Evolutionary conservation across 352 stramenopile genomes (phyloP).

Genomic region (Pythium dissimile): DNA sequence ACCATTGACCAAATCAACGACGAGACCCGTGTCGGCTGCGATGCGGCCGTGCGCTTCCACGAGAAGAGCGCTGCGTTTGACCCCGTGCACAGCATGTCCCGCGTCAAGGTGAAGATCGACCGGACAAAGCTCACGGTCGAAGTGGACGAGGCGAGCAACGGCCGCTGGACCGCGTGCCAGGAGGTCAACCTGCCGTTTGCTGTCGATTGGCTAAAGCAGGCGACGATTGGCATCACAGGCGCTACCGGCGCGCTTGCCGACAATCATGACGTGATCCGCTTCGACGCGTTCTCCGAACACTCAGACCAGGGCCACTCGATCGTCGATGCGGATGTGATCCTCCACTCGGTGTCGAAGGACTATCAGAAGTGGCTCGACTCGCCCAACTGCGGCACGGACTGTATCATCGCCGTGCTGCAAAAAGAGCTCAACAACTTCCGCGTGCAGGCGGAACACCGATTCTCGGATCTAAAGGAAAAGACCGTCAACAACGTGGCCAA

Average conservation of each 20-base stretch:
- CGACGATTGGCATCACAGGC: conserved; percentile 74
- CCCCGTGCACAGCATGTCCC: conserved; percentile 75
- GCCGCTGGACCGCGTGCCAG: conserved; percentile 61
- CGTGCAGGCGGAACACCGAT: conserved; percentile 76
- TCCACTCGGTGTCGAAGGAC: conserved; percentile 82
- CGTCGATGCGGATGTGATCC: conserved; percentile 63
- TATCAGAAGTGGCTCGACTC: conserved; percentile 84
- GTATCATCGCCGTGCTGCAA: conserved; percentile 68
- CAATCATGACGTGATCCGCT: conserved; percentile 84
- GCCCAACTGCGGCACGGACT: conserved; percentile 71
- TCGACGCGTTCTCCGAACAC: conserved; percentile 66
- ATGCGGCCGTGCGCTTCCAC: conserved; percentile 75
- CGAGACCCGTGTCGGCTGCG: conserved; percentile 64
- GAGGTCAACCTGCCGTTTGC: conserved; percentile 63
- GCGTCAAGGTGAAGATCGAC: conserved; percentile 75
- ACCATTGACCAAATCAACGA: conserved; percentile 60
- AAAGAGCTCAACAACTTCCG: conserved; percentile 82
- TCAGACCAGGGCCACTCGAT: conserved; percentile 34
- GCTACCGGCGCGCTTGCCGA: conserved; percentile 77
- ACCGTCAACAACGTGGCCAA: conserved; percentile 78
- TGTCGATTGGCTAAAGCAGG: conserved; percentile 48
- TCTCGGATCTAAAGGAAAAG: conserved; percentile 83
- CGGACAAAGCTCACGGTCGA: conserved; percentile 54
- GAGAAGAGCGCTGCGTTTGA: conserved; percentile 76
- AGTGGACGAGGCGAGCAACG: conserved; percentile 56